Evolutionary conservation across 129 eudicot genomes (phyloP).

Genomic region (Tagetes erecta): DNA sequence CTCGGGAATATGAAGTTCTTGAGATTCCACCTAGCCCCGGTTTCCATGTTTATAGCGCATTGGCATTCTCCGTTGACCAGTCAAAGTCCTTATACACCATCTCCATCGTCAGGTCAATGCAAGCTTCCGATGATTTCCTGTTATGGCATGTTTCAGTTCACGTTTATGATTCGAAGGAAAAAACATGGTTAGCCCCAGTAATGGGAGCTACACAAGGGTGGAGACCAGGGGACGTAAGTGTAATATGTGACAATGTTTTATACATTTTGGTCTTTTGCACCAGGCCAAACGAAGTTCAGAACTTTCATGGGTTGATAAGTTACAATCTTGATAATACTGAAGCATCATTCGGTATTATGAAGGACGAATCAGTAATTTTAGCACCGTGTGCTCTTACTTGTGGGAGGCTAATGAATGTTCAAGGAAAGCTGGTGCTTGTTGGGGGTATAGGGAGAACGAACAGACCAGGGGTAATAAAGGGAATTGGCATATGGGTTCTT

Average conservation of each 20-base stretch:
- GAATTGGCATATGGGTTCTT: slow-evolving; percentile 56
- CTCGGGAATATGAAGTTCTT: slow-evolving; percentile 25
- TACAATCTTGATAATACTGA: slow-evolving; percentile 22
- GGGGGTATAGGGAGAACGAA: slow-evolving; percentile 52
- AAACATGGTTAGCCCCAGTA: slow-evolving; percentile 44
- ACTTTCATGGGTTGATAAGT: slow-evolving; percentile 39
- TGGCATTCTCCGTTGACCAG: slow-evolving; percentile 49
- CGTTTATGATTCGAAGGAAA: slow-evolving; percentile 38
- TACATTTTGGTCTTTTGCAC: slow-evolving; percentile 48
- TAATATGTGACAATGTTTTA: slow-evolving; percentile 37
- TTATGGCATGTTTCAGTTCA: slow-evolving; percentile 40
- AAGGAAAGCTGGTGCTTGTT: slow-evolving; percentile 47
- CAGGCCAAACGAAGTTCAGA: slow-evolving; percentile 19
- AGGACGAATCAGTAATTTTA: slow-evolving; percentile 29
- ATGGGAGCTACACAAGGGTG: slow-evolving; percentile 42
- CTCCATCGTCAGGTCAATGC: slow-evolving; percentile 43
- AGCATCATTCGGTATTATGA: slow-evolving; percentile 16
- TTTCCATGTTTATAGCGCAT: slow-evolving; percentile 36
- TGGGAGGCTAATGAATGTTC: slow-evolving; percentile 49
- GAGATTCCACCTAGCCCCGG: slow-evolving; percentile 38
- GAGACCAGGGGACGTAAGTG: slow-evolving; percentile 53
- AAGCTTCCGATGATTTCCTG: slow-evolving; percentile 38
- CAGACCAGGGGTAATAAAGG: slow-evolving; percentile 47
- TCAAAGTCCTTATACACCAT: slow-evolving; percentile 33
- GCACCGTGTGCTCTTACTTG: slow-evolving; percentile 55